Conservation (phyloP, 306 rosid genomes). For the Sicyos edulis region DNA sequence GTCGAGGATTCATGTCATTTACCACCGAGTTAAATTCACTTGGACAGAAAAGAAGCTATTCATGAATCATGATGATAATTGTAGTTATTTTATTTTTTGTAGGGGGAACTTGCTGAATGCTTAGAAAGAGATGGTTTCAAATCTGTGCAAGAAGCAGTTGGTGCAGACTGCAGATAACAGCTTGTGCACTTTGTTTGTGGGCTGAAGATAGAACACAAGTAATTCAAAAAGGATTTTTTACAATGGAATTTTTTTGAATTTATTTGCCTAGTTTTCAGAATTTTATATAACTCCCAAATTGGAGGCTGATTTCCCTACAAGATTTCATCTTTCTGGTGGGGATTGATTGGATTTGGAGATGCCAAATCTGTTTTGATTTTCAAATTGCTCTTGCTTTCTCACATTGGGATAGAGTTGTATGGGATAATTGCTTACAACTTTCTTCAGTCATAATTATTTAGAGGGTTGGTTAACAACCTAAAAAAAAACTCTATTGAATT, state of each 20-base stretch:
- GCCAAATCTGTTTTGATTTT: conserved; percentile 1
- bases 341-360: background rate
- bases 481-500: background rate
- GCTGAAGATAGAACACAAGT: background rate
- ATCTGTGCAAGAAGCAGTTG: conserved; percentile 73
- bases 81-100: conserved; percentile 18
- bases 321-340: conserved; percentile 6
- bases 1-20: too few relatives aligned
- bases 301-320: background rate
- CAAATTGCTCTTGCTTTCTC: conserved; percentile 10
- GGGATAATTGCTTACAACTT: background rate
- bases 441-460: background rate
- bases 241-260: background rate
- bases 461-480: background rate
- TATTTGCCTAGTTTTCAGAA: conserved; percentile 6
- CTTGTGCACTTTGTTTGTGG: background rate
- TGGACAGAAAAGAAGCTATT: background rate
- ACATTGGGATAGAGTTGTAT: background rate
- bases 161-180: conserved; percentile 63
- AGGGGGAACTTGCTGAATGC: conserved; percentile 80
- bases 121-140: conserved; percentile 93
- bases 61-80: background rate
- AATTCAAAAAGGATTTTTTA: conserved; percentile 3
- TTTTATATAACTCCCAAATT: background rate
- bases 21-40: too few relatives aligned